Evolutionary conservation across 108 stramenopile species (phyloP), one percentile per base, ranked within the genome.

Genomic region (Craspedostauros australis): DNA sequence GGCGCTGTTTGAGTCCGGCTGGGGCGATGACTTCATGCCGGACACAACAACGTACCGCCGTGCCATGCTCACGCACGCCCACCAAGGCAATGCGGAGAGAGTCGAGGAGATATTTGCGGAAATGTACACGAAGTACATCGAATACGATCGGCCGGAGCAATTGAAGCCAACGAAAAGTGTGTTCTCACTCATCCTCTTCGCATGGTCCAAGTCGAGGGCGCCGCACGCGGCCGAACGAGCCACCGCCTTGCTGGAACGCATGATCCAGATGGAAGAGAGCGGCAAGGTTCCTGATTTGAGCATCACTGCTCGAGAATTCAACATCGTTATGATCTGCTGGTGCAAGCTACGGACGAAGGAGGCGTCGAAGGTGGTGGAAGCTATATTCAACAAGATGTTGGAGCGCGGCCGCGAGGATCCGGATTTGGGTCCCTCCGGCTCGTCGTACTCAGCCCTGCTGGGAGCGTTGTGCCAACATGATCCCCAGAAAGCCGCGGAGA

Each of bases 141-240:
- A 68, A 8, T 43, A 68, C 27, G 21, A 54, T 39, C 58, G 51
- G 7, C 22, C 33, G 21, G 21, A 16, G n/a, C 12, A 0, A 26
- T 21, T 68, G 28, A 8, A 40, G 8, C 66, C 57, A 0, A 60
- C 66, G 4, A 54, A 48, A 2, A 25, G 51, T 23, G 36, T 47
- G 19, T 68, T 68, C 48, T 68, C 66, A 11, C 33, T 68, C 45
- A 58, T 68, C 1, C 29, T 75, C 21, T 66, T 63, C 41, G 73
- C 73, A 5, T 75, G 73, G 73, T 55, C 52, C 37, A 57, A 59
- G 28, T 66, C 64, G 5, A 46, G 52, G 4, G 62, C 59, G 34
- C 59, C 57, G 14, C 41, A 24, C 1, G 62, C 73, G 0, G 62
- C 67, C 0, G 73, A 75, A 28, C 54, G 62, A 34, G 66, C 66